Evolutionary conservation across 106 monocot genomes (phyloP), one percentile per base, ranked within the genome.

Genomic region (Ottelia alismoides): DNA sequence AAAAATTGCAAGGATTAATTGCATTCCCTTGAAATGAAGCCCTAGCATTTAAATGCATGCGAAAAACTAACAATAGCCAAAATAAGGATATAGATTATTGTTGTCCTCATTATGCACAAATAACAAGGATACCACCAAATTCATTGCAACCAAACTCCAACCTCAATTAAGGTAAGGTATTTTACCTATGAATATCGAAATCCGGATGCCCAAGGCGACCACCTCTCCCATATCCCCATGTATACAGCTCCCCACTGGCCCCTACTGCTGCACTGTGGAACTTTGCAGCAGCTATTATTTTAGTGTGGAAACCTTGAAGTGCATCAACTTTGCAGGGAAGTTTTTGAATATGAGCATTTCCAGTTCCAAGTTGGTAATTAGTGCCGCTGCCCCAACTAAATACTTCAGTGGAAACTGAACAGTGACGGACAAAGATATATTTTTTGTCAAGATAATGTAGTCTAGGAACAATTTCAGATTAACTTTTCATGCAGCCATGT

Each of bases 341-440:
- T 56, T 83, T 99, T 61, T 89, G 85, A 31, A 99, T 83, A 60
- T 99, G 98, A 24, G 90, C 82, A 73, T 99, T 99, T 56, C 98
- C 90, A 49, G 98, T 99, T 56, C 98, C 98, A 47, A 99, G 80
- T 55, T 99, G 98, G 68, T 99, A 99, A 61, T 99, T 99, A 57
- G 90, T 80, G 47, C 98, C 98, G 65, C 90, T 99, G 60, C 98
- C 98, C 98, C 98, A 99, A 62, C 90, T 99, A 55, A 70, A 86
- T 31, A 99, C 80, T 67, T 99, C 90, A 9, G 82, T 90, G 2
- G 65, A 64, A 77, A 90, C 90, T 99, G 61, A 59, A 75, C 66
- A 7, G 16, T 43, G 6, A 16, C 40, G 16, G 16, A 43, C 40
- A n/a, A n/a, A n/a, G n/a, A n/a, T n/a, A n/a, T n/a, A n/a, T n/a